phyloP scores from a whole-genome alignment of 371 early-diverging fungal genomes.

The Batkoa obscura region DNA sequence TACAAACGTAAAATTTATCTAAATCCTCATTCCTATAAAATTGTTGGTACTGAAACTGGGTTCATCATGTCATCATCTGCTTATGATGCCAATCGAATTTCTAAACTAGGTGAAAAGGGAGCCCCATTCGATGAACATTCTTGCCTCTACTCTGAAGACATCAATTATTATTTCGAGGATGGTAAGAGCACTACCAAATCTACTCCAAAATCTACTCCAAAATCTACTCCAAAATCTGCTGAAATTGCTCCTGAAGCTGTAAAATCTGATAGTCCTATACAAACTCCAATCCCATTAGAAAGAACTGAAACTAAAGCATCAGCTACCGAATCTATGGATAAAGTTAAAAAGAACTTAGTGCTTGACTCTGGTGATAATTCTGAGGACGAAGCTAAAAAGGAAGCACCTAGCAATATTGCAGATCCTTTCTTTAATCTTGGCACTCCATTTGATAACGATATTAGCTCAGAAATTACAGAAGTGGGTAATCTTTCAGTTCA shows the following conservation, averaged over 20 bases:
- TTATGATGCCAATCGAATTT: slow-evolving; percentile 3
- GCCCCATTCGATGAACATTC: background rate
- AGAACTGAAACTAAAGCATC: background rate
- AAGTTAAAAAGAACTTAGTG: background rate
- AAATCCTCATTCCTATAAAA: slow-evolving; percentile 29
- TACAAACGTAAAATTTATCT: slow-evolving; percentile 15
- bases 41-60: slow-evolving; percentile 32
- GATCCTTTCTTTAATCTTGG: too few relatives aligned
- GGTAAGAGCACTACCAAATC: too few relatives aligned
- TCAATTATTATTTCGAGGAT: background rate
- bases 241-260: background rate
- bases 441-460: background rate
- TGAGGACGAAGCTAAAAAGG: background rate
- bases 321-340: background rate
- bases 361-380: background rate
- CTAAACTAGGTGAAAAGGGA: background rate
- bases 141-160: background rate
- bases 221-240: background rate
- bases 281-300: background rate
- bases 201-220: too few relatives aligned
- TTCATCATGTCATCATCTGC: slow-evolving; percentile 23
- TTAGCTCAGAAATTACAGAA: background rate
- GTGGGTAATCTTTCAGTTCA: background rate
- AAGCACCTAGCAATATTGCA: background rate
- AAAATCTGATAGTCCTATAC: background rate